Percentiles rank a stretch among this genome's conserved stretches.
phyloP scores from a whole-genome alignment of 2,329 filamentous ascomycete species.

The Remersonia thermophila region DNA sequence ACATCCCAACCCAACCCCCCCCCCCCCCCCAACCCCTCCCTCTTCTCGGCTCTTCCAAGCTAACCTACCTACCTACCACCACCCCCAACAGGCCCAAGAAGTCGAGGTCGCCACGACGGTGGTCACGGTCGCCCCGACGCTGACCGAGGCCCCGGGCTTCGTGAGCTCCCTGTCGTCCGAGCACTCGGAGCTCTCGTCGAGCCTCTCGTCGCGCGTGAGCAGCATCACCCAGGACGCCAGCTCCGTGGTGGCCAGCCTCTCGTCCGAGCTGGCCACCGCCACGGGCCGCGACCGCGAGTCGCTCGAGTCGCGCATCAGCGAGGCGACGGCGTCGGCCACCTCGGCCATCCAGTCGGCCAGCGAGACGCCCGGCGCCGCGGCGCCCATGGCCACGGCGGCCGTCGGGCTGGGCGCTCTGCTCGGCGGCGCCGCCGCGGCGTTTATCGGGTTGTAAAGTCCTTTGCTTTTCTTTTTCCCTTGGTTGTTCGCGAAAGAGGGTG shows the following conservation, averaged over 20 bases:
- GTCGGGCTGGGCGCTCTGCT: slow-evolving; percentile 34
- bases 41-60: too few relatives aligned
- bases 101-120: too few relatives aligned
- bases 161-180: slow-evolving; percentile 9
- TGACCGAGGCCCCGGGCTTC: too few relatives aligned
- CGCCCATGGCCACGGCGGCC: slow-evolving; percentile 28
- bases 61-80: too few relatives aligned
- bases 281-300: slow-evolving; percentile 19
- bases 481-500: too few relatives aligned
- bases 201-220: slow-evolving; percentile 14
- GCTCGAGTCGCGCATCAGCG: slow-evolving; percentile 20
- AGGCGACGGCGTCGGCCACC: slow-evolving; percentile 16
- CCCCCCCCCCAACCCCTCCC: too few relatives aligned
- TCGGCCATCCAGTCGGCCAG: slow-evolving; percentile 11
- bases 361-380: slow-evolving; percentile 13
- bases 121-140: too few relatives aligned
- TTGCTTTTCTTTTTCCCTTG: too few relatives aligned
- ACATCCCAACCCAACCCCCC: too few relatives aligned
- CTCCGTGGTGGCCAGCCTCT: slow-evolving; percentile 17
- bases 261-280: slow-evolving; percentile 19
- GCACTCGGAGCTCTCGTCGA: slow-evolving; percentile 17
- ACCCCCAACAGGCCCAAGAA: too few relatives aligned
- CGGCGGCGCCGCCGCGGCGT: slow-evolving; percentile 29
- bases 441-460: not conserved
- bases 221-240: slow-evolving; percentile 17